A percentile compares a stretch with the other conserved stretches of the same genome.
Evolutionary conservation across 805 yeast genomes (phyloP).

Genomic region (Yamadazyma tumulicola): DNA sequence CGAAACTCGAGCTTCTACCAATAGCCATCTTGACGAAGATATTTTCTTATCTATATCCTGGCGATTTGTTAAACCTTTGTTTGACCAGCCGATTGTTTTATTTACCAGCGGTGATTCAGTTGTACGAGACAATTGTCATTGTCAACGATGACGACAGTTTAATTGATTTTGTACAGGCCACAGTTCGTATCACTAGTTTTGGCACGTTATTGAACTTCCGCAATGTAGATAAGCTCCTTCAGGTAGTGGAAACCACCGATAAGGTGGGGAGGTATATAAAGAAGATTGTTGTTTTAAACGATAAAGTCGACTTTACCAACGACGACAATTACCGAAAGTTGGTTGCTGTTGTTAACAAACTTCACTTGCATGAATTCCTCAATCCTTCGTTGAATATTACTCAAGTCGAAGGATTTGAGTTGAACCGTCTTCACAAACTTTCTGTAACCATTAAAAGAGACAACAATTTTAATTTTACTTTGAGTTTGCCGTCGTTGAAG

Average conservation of each 20-base stretch:
- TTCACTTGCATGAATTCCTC: background rate
- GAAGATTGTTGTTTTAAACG: conserved; percentile 4
- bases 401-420: background rate
- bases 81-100: conserved; percentile 19
- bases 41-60: conserved; percentile 17
- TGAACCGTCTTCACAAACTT: background rate
- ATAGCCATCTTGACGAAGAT: conserved; percentile 14
- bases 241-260: conserved; percentile 11
- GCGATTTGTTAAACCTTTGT: conserved; percentile 21
- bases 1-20: conserved; percentile 19
- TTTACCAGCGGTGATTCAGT: conserved; percentile 21
- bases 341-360: background rate
- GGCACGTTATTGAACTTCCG: conserved; percentile 18
- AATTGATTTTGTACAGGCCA: conserved; percentile 1
- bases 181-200: conserved; percentile 11
- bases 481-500: conserved; percentile 11
- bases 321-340: background rate
- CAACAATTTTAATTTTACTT: background rate
- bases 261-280: conserved; percentile 5
- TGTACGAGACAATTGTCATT: conserved; percentile 21
- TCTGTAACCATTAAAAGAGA: conserved; percentile 5
- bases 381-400: conserved; percentile 2
- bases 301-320: conserved; percentile 3
- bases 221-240: conserved; percentile 11
- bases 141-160: conserved; percentile 6